A percentile compares a stretch with the other conserved stretches of the same genome.
Conservation (phyloP, 345 rosid genomes). For the Dipteronia dyeriana region DNA sequence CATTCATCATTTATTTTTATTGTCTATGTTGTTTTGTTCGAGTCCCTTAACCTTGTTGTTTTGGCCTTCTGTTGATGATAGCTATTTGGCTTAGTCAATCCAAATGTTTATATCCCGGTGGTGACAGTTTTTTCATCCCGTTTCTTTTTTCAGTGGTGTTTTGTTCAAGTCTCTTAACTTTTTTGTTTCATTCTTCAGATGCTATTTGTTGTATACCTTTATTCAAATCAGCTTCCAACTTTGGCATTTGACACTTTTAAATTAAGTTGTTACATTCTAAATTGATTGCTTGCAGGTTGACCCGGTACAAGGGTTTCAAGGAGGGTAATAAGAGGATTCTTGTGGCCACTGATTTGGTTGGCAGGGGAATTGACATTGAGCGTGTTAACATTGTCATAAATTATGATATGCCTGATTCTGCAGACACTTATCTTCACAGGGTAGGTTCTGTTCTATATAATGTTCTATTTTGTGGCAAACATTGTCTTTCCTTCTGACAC, state of each 20-base stretch:
- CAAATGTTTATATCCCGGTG: background rate
- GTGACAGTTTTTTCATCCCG: background rate
- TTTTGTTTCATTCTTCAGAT: background rate
- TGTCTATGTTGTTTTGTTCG: background rate
- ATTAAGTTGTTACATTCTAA: background rate
- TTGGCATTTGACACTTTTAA: background rate
- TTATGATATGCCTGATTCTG: constrained; percentile 99
- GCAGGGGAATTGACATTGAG: constrained; percentile 97
- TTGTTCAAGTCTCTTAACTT: background rate
- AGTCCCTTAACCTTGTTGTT: background rate
- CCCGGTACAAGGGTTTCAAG: constrained; percentile 94
- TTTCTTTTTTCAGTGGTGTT: background rate
- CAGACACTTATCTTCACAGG: constrained; percentile 97
- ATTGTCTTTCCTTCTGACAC: background rate
- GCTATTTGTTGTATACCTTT: too few relatives aligned
- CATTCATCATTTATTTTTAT: too few relatives aligned
- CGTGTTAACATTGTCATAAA: constrained; percentile 97
- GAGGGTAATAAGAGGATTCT: constrained; percentile 99
- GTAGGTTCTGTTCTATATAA: constrained; percentile 32
- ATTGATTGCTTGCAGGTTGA: constrained; percentile 54
- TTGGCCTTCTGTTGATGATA: background rate
- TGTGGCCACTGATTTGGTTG: constrained; percentile 96
- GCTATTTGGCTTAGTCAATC: background rate
- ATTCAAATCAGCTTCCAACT: background rate
- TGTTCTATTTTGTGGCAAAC: background rate